Base-by-base conservation (phyloP, 2,329 filamentous ascomycete genomes). In the Claviceps sp. region DNA sequence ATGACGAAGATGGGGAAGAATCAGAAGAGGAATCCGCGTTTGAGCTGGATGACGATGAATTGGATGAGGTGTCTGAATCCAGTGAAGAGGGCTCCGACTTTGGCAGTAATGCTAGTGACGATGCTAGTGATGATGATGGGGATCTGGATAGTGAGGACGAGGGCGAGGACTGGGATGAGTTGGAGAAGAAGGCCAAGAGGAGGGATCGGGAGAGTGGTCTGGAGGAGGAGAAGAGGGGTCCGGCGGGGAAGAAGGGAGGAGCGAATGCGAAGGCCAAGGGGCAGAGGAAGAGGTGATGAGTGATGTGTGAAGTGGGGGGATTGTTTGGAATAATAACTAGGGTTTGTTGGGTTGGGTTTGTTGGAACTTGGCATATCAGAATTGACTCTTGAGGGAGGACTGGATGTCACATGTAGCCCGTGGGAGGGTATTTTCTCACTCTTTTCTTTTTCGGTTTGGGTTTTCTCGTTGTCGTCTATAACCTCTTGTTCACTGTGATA, bases 11-110 rank as follows among this genome's bases (percentile, higher is more conserved):
- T 44, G 80, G 73, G 1, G 83, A 86, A 11, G 85, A 88, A 56
- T 87, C 93, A 51, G 86, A 93, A 55, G 86, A 95, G 63, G 93
- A 97, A 68, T 88, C 83, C 3, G 90, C 86, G 7, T 98, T 96
- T 61, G 93, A 97, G 68, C 85, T 95, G 50, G 83, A 80, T 22
- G 91, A 95, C 54, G 85, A 82, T 3, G 93, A 97, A 57, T 71
- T 96, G 2, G 88, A 91, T 37, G 88, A 88, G 63, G 86, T 77
- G 14, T 88, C 83, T 9, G 91, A 82, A 59, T 80, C 77, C 11
- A 80, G 77, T 56, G 79, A 95, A 58, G 90, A 94, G 43, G 93
- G 88, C 53, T 93, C 86, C 20, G 90, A 97, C 55, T 97, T 93
- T 64, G 90, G 95, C 61, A 91, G 91, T 62, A 90, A 95, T 61